Evolutionary conservation across 179 eudicot species (phyloP), one percentile per base, ranked within the genome.

Genomic region (Amaranthus tricolor): DNA sequence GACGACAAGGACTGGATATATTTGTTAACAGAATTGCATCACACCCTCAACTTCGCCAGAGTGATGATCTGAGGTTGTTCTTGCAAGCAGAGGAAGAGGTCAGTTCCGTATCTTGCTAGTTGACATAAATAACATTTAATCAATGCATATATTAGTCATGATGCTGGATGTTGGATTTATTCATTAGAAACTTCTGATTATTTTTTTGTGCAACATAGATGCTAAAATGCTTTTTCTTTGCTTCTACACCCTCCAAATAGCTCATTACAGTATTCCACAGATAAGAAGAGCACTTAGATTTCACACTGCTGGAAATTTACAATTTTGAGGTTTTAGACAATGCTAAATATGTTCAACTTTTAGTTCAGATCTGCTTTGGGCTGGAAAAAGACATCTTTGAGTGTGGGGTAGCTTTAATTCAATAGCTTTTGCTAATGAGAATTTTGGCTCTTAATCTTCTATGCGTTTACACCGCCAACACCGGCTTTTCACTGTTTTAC

Each of bases 81-180:
- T 82, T 95, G 86, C 92, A 89, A 83, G 98, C 95, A 66, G 97
- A 93, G 80, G 98, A 95, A 79, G 97, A 89, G 96, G 99, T 89
- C 66, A 83, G 68, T 69, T 85, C 76, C 70, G 48, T 62, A 48
- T 66, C 43, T 62, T 78, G 73, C 40, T 31, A 31, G 3, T 31
- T 64, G 53, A 45, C 62, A 40, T 4, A 40, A 73, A 68, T 64
- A 11, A 14, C 52, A 7, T n/a, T 44, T 17, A 54, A 16, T 64
- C 6, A 20, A 12, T 65, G 7, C 66, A 20, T 71, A 68, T 43
- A 40, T 50, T 20, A 47, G 21, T 53, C 20, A 47, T 65, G 5
- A n/a, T 63, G 62, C 21, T 71, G 62, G 31, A 72, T 71, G 49
- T 55, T 15, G 13, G 40, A 31, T 31, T 31, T 31, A 57, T 13